Evolutionary conservation across 805 yeast species (phyloP), one percentile per base, ranked within the genome.

Genomic region (Zygoascus biomembranicola): DNA sequence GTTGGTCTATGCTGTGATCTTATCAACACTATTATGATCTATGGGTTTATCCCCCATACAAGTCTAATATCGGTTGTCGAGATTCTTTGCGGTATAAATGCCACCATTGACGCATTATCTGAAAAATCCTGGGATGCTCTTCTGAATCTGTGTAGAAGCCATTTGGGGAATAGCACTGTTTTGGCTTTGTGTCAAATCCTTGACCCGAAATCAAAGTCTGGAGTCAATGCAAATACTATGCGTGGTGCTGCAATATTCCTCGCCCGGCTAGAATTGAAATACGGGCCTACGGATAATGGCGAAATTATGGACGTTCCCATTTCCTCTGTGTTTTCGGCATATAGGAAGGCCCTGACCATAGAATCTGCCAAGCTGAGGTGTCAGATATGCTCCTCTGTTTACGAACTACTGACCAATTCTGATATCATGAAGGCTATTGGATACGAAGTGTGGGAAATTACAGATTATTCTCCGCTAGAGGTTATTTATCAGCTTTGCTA

Each of bases 11-110:
- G 78, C 39, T 62, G 79, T 9, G 68, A 65, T 2, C 55, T 78
- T n/a, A 57, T 82, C 8, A 73, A 74, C 45, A 66, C 78, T 0
- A 66, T 76, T 5, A 68, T 77, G 47, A 63, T 73, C 1, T 77
- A 70, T 57, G 82, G 83, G 0, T 61, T 66, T 28, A 59, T 82
- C 2, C 85, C 85, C 0, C 54, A 66, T 8, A 57, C 66, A 1
- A 63, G 64, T n/a, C 64, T 77, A 26, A 66, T 61, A 19, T 65
- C 67, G 5, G 65, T 73, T 0, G 62, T 81, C 2, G 72, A 71
- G 51, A 70, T 79, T 13, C 60, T 82, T 8, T 75, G 84, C 55
- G 77, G 77, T 1, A 66, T 76, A 1, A 64, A 72, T 32, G 65
- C 71, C 0, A 58, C 72, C 32, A 71, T 73, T 16, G 66, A 71